phyloP scores from a whole-genome alignment of 768 basidiomycete genomes.

The Pleurotus tuoliensis region DNA sequence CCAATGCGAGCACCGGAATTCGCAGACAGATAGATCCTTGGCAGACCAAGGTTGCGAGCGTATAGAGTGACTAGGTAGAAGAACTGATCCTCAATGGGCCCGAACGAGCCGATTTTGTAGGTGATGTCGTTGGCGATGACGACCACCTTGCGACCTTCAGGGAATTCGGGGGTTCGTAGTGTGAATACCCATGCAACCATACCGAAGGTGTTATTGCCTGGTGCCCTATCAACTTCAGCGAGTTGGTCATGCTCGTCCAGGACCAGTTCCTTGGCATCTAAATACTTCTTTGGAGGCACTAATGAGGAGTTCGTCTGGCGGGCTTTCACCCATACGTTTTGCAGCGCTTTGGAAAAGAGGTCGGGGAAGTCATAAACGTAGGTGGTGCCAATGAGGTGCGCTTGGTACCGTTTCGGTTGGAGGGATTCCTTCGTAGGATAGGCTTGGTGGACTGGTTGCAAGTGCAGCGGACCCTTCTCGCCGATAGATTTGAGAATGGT shows the following conservation, averaged over 20 bases:
- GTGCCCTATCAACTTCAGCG: slow-evolving; percentile 84
- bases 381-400: slow-evolving; percentile 96
- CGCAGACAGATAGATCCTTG: slow-evolving; percentile 96
- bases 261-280: slow-evolving; percentile 88
- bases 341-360: slow-evolving; percentile 94
- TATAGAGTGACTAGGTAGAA: slow-evolving; percentile 94
- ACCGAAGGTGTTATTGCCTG: slow-evolving; percentile 92
- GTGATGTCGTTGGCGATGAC: slow-evolving; percentile 98
- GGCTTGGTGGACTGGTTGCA: slow-evolving; percentile 89
- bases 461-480: slow-evolving; percentile 93
- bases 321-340: slow-evolving; percentile 85
- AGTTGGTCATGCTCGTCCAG: slow-evolving; percentile 91
- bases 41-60: slow-evolving; percentile 82
- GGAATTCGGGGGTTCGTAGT: slow-evolving; percentile 88
- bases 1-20: slow-evolving; percentile 98
- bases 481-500: slow-evolving; percentile 98
- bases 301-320: slow-evolving; percentile 62
- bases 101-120: slow-evolving; percentile 97
- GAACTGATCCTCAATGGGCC: slow-evolving; percentile 92
- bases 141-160: slow-evolving; percentile 80
- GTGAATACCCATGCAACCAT: slow-evolving; percentile 99
- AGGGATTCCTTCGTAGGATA: slow-evolving; percentile 98
- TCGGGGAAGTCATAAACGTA: slow-evolving; percentile 99
- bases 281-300: slow-evolving; percentile 68
- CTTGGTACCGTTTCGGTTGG: slow-evolving; percentile 98